A percentile compares a stretch with the other conserved stretches of the same genome.
Conservation (phyloP, 148 eudicot species). For the Silene conica region DNA sequence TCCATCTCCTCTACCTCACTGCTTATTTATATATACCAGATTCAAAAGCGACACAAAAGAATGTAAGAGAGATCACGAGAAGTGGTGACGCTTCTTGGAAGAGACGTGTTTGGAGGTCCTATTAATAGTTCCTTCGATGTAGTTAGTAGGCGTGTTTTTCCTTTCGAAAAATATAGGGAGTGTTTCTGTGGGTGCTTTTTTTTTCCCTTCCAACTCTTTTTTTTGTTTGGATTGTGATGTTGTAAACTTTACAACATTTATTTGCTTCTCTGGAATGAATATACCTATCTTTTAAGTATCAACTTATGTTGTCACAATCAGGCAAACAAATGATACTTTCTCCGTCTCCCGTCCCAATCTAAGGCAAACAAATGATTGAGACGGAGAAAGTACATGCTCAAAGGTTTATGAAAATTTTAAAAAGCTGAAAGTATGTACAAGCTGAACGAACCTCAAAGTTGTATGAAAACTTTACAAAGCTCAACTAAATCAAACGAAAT, state of each 20-base stretch:
- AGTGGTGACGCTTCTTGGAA: slow-evolving; percentile 20
- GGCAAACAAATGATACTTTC: too few relatives aligned
- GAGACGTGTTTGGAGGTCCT: slow-evolving; percentile 21
- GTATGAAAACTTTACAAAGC: neutral
- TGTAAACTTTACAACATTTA: slow-evolving; percentile 50
- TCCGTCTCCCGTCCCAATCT: too few relatives aligned
- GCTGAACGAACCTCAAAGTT: too few relatives aligned
- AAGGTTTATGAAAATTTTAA: too few relatives aligned
- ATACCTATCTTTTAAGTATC: slow-evolving; percentile 17
- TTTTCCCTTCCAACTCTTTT: slow-evolving; percentile 17
- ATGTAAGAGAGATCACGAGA: slow-evolving; percentile 9
- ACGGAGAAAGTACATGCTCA: too few relatives aligned
- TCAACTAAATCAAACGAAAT: neutral
- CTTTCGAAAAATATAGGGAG: too few relatives aligned
- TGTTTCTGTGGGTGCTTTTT: slow-evolving; percentile 16
- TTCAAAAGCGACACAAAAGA: slow-evolving; percentile 11
- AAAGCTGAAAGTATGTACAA: too few relatives aligned
- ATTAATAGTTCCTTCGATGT: slow-evolving; percentile 14
- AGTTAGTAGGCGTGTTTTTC: slow-evolving; percentile 2
- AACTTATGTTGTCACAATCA: neutral
- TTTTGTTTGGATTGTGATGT: slow-evolving; percentile 33
- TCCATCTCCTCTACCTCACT: slow-evolving; percentile 60
- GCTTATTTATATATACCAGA: slow-evolving; percentile 30
- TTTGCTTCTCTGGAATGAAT: slow-evolving; percentile 28
- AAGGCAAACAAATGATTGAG: too few relatives aligned